Evolutionary conservation across 2,329 filamentous ascomycete species (phyloP).

Genomic region (Pleurostoma richardsiae): DNA sequence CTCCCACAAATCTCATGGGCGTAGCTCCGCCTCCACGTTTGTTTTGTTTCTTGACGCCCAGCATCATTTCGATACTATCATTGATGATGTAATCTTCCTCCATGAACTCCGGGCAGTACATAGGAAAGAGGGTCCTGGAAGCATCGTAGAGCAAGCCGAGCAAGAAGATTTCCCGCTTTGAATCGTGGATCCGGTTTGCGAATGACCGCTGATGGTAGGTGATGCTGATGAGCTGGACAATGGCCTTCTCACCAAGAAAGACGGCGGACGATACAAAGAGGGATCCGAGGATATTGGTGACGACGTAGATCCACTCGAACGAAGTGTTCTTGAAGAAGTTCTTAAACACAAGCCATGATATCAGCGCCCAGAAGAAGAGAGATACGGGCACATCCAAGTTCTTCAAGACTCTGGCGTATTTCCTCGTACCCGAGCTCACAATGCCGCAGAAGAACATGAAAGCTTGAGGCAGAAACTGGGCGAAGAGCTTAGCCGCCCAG

Average conservation of each 20-base stretch:
- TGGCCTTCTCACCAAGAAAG: slow-evolving; percentile 69
- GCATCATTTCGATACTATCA: slow-evolving; percentile 69
- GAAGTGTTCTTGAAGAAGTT: slow-evolving; percentile 36
- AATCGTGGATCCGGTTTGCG: slow-evolving; percentile 77
- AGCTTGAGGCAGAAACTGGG: slow-evolving; percentile 52
- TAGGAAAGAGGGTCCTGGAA: slow-evolving; percentile 81
- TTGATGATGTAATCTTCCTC: slow-evolving; percentile 92
- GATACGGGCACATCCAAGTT: slow-evolving; percentile 63
- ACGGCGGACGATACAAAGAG: slow-evolving; percentile 64
- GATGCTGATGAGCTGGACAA: slow-evolving; percentile 80
- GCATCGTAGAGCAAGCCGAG: slow-evolving; percentile 86
- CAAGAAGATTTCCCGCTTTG: slow-evolving; percentile 79
- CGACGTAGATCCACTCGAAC: slow-evolving; percentile 48
- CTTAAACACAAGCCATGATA: slow-evolving; percentile 57
- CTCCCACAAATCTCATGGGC: slow-evolving; percentile 72
- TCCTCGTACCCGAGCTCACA: slow-evolving; percentile 63
- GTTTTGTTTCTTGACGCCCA: slow-evolving; percentile 43
- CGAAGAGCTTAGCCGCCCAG: slow-evolving; percentile 62
- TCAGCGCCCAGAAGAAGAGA: slow-evolving; percentile 64
- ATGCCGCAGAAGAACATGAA: slow-evolving; percentile 69
- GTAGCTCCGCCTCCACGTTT: slow-evolving; percentile 57
- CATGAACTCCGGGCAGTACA: slow-evolving; percentile 84
- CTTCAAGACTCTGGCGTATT: slow-evolving; percentile 62
- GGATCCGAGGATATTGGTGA: slow-evolving; percentile 63
- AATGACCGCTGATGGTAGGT: slow-evolving; percentile 84